Evolutionary conservation across 805 yeast genomes (phyloP).

Genomic region (Kodamaea neixiangensis): DNA sequence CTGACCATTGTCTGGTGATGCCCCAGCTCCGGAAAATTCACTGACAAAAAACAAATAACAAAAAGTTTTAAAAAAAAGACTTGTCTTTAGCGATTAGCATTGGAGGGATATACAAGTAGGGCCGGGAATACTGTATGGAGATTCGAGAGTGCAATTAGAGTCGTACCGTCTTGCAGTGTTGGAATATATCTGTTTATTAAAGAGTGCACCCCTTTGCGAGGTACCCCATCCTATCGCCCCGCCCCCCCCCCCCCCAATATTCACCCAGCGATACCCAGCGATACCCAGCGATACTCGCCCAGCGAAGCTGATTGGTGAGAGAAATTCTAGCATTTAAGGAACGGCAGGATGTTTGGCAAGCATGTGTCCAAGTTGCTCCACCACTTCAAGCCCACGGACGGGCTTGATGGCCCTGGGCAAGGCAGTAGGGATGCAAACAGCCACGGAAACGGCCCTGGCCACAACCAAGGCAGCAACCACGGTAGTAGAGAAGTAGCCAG

Average conservation of each 20-base stretch:
- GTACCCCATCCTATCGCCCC: background rate
- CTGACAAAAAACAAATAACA: background rate
- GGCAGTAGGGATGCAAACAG: too few relatives aligned
- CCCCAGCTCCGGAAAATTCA: background rate
- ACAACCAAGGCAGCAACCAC: too few relatives aligned
- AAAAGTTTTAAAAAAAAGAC: background rate
- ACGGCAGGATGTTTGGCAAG: slow-evolving; percentile 40
- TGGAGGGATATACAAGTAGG: background rate
- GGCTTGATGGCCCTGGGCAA: slow-evolving; percentile 19
- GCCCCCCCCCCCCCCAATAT: background rate
- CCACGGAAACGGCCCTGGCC: too few relatives aligned
- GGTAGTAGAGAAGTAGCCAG: too few relatives aligned
- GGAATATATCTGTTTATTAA: background rate
- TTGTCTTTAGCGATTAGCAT: background rate
- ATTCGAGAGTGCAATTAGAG: background rate
- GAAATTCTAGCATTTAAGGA: background rate
- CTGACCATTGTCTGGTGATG: background rate
- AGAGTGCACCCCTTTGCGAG: background rate
- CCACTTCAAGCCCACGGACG: slow-evolving; percentile 34
- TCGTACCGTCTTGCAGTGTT: background rate
- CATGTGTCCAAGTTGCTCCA: slow-evolving; percentile 44
- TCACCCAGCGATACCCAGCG: background rate
- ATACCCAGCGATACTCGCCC: background rate
- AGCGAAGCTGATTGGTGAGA: background rate
- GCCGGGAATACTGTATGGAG: background rate